phyloP scores from a whole-genome alignment of 257 asterid genomes.

The Fraxinus anomala region DNA sequence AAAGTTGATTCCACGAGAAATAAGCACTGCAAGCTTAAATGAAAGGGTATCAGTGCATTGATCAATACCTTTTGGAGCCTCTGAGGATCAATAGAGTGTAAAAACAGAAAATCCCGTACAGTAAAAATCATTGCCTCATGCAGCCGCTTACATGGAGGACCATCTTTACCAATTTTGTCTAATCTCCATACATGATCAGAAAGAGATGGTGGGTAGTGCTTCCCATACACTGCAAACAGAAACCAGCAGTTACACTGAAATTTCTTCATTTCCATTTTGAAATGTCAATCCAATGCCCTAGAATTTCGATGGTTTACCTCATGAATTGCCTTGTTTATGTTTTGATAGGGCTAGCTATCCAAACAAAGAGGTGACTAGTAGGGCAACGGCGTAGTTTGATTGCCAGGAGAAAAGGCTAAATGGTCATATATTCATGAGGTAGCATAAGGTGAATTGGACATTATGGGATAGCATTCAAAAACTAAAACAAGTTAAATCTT shows the following conservation, averaged over 20 bases:
- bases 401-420: background rate
- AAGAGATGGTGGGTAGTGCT: conserved; percentile 30
- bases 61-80: conserved; percentile 33
- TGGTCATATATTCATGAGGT: background rate
- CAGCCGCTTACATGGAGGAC: conserved; percentile 26
- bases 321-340: background rate
- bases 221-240: conserved; percentile 31
- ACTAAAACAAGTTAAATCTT: background rate
- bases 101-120: conserved; percentile 42
- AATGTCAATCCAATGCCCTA: background rate
- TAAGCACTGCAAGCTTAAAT: background rate
- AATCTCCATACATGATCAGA: conserved; percentile 36
- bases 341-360: background rate
- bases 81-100: conserved; percentile 32
- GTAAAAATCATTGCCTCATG: conserved; percentile 11
- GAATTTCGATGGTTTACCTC: background rate
- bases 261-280: background rate
- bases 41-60: conserved; percentile 7
- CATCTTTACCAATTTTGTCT: conserved; percentile 26
- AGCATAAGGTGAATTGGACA: background rate
- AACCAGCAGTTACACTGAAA: conserved; percentile 15
- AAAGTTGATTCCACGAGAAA: background rate
- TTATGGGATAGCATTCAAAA: background rate
- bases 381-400: background rate
- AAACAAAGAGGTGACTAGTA: background rate